phyloP scores from a whole-genome alignment of 2,329 filamentous ascomycete genomes.

The Fusarium sp. region DNA sequence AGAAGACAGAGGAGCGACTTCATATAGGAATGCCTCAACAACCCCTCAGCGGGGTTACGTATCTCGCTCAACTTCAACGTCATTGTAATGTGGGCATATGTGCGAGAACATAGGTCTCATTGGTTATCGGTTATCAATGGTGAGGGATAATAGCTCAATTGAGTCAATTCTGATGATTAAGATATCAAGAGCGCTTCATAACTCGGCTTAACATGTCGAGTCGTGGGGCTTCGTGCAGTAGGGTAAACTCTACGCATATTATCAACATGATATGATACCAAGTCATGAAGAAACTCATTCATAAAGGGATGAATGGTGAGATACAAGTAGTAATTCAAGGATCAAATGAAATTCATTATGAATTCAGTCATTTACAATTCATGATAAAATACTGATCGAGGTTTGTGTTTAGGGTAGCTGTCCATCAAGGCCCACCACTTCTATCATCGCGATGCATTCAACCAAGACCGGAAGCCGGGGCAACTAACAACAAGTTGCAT shows the following conservation, averaged over 20 bases:
- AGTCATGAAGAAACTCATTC: not conserved
- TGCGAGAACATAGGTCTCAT: slow-evolving; percentile 18
- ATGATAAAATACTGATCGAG: not conserved
- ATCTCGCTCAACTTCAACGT: slow-evolving; percentile 27
- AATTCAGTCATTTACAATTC: not conserved
- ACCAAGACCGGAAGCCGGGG: slow-evolving; percentile 8
- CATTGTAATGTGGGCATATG: slow-evolving; percentile 35
- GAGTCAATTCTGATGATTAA: slow-evolving; percentile 4
- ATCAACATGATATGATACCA: slow-evolving; percentile 10
- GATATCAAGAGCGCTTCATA: slow-evolving; percentile 6
- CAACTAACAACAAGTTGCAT: not conserved
- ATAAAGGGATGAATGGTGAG: not conserved
- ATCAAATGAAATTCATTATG: no score
- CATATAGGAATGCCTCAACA: slow-evolving; percentile 33
- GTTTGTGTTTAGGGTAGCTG: slow-evolving; percentile 5
- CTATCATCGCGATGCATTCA: not conserved
- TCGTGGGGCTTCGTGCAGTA: slow-evolving; percentile 28
- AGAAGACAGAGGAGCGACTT: slow-evolving; percentile 10
- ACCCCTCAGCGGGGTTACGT: slow-evolving; percentile 45
- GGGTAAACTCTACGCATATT: slow-evolving; percentile 12
- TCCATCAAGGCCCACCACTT: not conserved
- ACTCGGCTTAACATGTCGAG: slow-evolving; percentile 6
- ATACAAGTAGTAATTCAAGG: not conserved
- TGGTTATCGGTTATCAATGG: slow-evolving; percentile 29
- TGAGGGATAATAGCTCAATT: slow-evolving; percentile 27